Evolutionary conservation across 1,284 basidiomycete genomes (phyloP).

Genomic region (Prillingera fragicola): DNA sequence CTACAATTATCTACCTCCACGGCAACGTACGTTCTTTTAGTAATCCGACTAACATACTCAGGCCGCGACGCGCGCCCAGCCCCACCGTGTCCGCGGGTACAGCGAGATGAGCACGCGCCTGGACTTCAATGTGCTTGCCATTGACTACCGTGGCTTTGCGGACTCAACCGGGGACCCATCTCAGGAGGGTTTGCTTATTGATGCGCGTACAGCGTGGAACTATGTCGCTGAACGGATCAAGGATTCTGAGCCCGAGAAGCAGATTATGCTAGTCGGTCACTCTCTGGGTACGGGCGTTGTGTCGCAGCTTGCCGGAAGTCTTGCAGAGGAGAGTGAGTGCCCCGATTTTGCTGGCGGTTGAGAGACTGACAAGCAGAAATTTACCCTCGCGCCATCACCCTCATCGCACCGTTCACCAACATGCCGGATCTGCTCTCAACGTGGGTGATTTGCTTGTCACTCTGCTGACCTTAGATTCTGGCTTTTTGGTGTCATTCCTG

Average conservation of each 20-base stretch:
- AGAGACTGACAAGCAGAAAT: constrained; percentile 19
- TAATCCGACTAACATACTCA: constrained; percentile 1
- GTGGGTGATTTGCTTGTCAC: constrained; percentile 12
- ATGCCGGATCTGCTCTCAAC: constrained; percentile 34
- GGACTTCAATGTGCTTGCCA: constrained; percentile 64
- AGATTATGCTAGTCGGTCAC: constrained; percentile 58
- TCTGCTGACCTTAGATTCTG: constrained; percentile 24
- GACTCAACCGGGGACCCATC: constrained; percentile 75
- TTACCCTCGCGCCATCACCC: constrained; percentile 31
- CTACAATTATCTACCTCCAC: constrained; percentile 81
- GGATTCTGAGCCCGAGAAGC: constrained; percentile 4
- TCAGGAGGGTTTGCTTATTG: constrained; percentile 65
- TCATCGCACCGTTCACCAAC: constrained; percentile 43
- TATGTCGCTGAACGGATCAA: constrained; percentile 55
- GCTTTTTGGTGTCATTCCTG: constrained; percentile 35
- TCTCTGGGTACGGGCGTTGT: constrained; percentile 83
- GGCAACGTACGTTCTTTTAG: constrained; percentile 59
- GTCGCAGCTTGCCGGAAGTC: constrained; percentile 43
- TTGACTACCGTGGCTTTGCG: constrained; percentile 89
- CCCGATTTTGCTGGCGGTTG: no score
- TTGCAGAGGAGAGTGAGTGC: constrained; percentile 36
- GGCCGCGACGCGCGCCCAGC: constrained; percentile 12
- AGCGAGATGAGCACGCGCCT: constrained; percentile 27
- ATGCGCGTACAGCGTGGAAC: constrained; percentile 75
- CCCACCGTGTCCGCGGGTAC: constrained; percentile 21